Conservation (phyloP, 192 early-diverging fungal genomes). For the Linnemannia hyalina region DNA sequence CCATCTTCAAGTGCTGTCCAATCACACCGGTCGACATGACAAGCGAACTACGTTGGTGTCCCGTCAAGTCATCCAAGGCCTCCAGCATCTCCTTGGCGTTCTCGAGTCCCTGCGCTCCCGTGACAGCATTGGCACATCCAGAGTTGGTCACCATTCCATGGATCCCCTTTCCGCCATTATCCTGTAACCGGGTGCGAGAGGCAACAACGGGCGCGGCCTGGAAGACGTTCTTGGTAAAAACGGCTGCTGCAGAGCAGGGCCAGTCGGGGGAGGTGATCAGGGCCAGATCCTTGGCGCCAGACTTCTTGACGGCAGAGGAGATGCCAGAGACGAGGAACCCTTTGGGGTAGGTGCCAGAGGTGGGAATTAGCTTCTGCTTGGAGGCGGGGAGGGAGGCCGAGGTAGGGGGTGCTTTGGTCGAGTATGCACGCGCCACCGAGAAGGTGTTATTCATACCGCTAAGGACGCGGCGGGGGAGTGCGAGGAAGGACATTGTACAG, state of each 20-base stretch:
- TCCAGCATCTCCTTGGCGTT: constrained; percentile 82
- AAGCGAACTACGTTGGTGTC: constrained; percentile 60
- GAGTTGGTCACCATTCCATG: constrained; percentile 84
- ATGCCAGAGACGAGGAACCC: constrained; percentile 88
- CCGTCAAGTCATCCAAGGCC: constrained; percentile 68
- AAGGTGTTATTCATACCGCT: background rate
- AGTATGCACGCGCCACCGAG: constrained; percentile 29
- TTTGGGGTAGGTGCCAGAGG: constrained; percentile 82
- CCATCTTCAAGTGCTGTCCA: constrained; percentile 89
- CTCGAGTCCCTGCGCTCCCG: constrained; percentile 83
- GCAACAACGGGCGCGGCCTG: constrained; percentile 91
- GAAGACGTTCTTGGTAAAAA: constrained; percentile 95
- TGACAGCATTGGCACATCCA: constrained; percentile 97
- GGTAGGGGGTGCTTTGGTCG: constrained; percentile 46
- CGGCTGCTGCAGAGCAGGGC: constrained; percentile 84
- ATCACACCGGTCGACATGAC: constrained; percentile 99
- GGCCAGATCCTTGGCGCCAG: constrained; percentile 82
- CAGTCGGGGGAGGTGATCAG: constrained; percentile 76
- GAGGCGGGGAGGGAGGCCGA: constrained; percentile 41
- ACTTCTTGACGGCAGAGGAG: constrained; percentile 87
- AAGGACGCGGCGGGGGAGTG: constrained; percentile 20
- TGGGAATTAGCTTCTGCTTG: constrained; percentile 78
- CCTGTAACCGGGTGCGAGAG: constrained; percentile 72
- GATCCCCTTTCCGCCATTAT: constrained; percentile 57
- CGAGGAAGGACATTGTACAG: constrained; percentile 23